phyloP scores from a whole-genome alignment of 352 stramenopile genomes.

The Pythium folliculosum region DNA sequence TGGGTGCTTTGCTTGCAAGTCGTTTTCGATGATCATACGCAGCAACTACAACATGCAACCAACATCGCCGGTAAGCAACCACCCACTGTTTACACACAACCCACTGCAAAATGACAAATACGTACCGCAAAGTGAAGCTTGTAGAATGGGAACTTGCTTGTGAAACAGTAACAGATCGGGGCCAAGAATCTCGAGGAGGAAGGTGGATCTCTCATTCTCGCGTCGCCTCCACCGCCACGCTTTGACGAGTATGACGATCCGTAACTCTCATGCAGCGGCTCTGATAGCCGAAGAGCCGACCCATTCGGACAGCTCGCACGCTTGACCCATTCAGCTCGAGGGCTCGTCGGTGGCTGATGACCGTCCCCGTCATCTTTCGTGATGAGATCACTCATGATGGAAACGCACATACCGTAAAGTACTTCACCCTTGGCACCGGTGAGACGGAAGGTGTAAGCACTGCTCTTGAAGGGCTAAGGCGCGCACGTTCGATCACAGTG shows the following conservation, averaged over 20 bases:
- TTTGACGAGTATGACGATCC: neutral
- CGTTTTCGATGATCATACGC: conserved; percentile 72
- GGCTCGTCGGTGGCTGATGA: conserved; percentile 17
- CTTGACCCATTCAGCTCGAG: conserved; percentile 33
- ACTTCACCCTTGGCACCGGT: conserved; percentile 84
- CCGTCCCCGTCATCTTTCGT: conserved; percentile 7
- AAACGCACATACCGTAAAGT: conserved; percentile 78
- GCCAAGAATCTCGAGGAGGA: conserved; percentile 37
- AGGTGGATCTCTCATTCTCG: neutral
- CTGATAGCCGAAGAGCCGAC: conserved; percentile 12
- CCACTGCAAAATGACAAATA: neutral
- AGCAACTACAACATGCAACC: conserved; percentile 36
- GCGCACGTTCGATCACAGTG: neutral
- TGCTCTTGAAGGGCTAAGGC: conserved; percentile 54
- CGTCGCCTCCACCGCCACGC: neutral
- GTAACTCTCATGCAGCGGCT: conserved; percentile 16
- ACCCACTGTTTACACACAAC: neutral
- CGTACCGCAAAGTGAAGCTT: conserved; percentile 79
- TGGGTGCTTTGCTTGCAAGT: conserved; percentile 36
- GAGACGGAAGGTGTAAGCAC: conserved; percentile 80
- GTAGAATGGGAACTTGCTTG: conserved; percentile 89
- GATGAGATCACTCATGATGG: conserved; percentile 58
- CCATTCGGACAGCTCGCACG: conserved; percentile 39
- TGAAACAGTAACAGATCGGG: conserved; percentile 82
- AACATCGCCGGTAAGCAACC: neutral